phyloP scores from a whole-genome alignment of 768 basidiomycete species.

The Gymnopilus dilepis region DNA sequence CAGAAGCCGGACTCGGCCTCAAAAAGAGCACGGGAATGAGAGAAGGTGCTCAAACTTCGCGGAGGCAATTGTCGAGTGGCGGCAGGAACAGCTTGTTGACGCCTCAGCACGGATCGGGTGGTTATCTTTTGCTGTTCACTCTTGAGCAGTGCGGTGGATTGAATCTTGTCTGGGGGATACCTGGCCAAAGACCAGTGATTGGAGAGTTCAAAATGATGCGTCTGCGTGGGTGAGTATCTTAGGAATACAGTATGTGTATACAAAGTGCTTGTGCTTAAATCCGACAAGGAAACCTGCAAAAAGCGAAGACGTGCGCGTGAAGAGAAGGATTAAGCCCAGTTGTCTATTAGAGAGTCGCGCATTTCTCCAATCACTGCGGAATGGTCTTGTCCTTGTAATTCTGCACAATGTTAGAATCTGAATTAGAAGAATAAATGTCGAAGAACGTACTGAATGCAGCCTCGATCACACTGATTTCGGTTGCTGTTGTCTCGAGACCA shows the following conservation, averaged over 20 bases:
- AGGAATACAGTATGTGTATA: slow-evolving; percentile 24
- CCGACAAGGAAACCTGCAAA: slow-evolving; percentile 6
- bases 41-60: too few relatives aligned
- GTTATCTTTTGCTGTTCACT: too few relatives aligned
- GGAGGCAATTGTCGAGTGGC: too few relatives aligned
- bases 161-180: too few relatives aligned
- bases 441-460: slow-evolving; percentile 88
- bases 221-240: slow-evolving; percentile 1
- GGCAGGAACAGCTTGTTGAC: too few relatives aligned
- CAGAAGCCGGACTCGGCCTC: too few relatives aligned
- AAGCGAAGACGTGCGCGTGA: not conserved
- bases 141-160: too few relatives aligned
- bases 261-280: slow-evolving; percentile 18
- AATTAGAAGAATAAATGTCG: not conserved
- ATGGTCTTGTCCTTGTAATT: slow-evolving; percentile 84
- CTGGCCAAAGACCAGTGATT: too few relatives aligned
- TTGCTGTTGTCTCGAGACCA: slow-evolving; percentile 99
- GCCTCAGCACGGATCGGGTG: too few relatives aligned
- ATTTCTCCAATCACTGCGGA: slow-evolving; percentile 89
- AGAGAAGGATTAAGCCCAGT: slow-evolving; percentile 73
- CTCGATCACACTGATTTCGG: slow-evolving; percentile 98
- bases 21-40: too few relatives aligned
- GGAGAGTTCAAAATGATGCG: too few relatives aligned
- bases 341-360: slow-evolving; percentile 90
- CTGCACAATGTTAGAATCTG: slow-evolving; percentile 43